These are phyloP conservation scores for Tolypocladium tundrense DNA, from an alignment of 2,329 filamentous ascomycete species.

Conservation along the genomic window DNA sequence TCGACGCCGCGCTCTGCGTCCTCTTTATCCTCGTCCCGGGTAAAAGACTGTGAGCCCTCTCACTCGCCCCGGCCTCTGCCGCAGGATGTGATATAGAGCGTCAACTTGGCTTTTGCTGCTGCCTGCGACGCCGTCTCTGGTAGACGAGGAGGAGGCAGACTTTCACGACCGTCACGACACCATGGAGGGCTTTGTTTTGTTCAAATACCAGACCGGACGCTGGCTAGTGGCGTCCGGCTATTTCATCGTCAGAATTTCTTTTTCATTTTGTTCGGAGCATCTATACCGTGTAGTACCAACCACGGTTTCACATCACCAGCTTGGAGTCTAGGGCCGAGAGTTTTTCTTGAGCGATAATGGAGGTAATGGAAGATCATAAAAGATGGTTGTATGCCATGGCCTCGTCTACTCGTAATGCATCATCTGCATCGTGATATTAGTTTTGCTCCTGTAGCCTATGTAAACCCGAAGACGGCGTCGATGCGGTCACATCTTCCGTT, in stretches of 20 bases:
- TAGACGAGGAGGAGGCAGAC: neutral
- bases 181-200: neutral
- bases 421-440: slow-evolving; percentile 16
- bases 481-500: slow-evolving; percentile 38
- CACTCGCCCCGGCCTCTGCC: neutral
- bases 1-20: slow-evolving; percentile 74
- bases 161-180: slow-evolving; percentile 5
- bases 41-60: slow-evolving; percentile 52
- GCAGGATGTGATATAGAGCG: neutral
- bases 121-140: neutral
- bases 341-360: neutral
- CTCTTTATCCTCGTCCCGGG: slow-evolving; percentile 94
- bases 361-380: neutral
- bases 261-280: neutral
- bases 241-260: neutral
- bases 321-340: neutral
- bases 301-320: neutral
- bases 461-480: neutral
- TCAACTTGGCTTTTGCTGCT: slow-evolving; percentile 2
- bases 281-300: neutral
- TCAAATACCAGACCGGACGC: slow-evolving; percentile 1
- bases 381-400: slow-evolving; percentile 10
- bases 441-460: slow-evolving; percentile 1
- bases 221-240: slow-evolving; percentile 1
- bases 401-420: slow-evolving; percentile 13